Evolutionary conservation across 2,329 filamentous ascomycete species (phyloP), one percentile per base, ranked within the genome.

Genomic region (Monosporascus cannonballus): DNA sequence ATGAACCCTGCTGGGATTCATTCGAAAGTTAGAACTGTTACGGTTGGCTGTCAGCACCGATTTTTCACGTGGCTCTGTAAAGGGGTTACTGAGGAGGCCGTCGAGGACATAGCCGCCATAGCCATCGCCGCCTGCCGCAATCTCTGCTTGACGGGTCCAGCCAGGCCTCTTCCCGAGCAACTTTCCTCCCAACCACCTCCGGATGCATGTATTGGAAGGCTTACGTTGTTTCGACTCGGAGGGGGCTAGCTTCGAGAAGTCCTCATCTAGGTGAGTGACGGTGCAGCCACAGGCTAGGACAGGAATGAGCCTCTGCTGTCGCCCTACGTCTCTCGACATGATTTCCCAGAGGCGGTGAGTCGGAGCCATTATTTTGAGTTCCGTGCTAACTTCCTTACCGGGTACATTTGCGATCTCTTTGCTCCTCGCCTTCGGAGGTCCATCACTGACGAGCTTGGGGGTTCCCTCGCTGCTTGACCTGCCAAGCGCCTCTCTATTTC

Each of bases 231-330:
- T 73, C 30, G 72, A 75, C 59, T 76, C 70, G 49, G 70, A 67
- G 1, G 75, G 74, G 1, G 77, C 74, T 6, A 77, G 65, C 51
- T 72, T 75, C 50, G 74, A 73, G 55, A 76, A 76, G 52, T 74
- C 71, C 55, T 68, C 70, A 56, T 77, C 74, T 9, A 77, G 62
- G 3, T 66, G 60, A 25, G 71, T 76, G 2, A 69, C 67, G n/a
- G 76, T 70, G 57, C 74, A 77, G 5, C 66, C 67, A 59, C 74
- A 77, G 5, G 62, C 50, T 4, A 61, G 59, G 8, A 61, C 59
- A 1, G 63, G 63, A 39, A 68, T 64, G 39, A 60, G 57, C n/a
- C 61, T 64, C 55, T 76, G 71, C 30, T 66, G 64, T 36, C 63
- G 64, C 34, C 62, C 55, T 36, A 77, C 61, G 50, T 75, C 73